Conservation (phyloP, 2,329 filamentous ascomycete genomes). For the Septoria linicola region DNA sequence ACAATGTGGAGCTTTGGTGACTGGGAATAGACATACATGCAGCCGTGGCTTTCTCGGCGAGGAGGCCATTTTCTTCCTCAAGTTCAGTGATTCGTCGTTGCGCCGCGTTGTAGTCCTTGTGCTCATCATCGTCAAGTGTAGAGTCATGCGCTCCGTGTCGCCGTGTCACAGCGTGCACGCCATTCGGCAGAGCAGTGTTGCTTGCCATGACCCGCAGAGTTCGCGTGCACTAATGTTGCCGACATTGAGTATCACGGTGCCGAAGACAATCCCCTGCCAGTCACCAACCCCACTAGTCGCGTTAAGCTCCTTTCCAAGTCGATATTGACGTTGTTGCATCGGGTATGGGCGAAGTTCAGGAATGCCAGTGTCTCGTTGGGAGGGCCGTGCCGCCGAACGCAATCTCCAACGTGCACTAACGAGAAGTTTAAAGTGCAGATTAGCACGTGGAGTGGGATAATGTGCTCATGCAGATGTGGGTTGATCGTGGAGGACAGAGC, state of each 20-base stretch:
- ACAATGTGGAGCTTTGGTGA: too few relatives aligned
- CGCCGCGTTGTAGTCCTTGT: constrained; percentile 22
- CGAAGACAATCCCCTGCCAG: not conserved
- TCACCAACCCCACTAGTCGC: not conserved
- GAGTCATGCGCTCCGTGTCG: constrained; percentile 44
- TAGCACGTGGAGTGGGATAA: too few relatives aligned
- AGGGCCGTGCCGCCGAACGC: too few relatives aligned
- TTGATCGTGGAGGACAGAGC: too few relatives aligned
- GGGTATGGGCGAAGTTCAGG: too few relatives aligned
- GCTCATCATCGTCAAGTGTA: constrained; percentile 55
- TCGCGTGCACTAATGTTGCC: constrained; percentile 5
- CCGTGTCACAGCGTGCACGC: constrained; percentile 23
- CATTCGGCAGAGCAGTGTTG: constrained; percentile 27
- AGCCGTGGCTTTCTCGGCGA: constrained; percentile 69
- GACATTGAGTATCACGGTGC: constrained; percentile 10
- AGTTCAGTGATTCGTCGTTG: constrained; percentile 57
- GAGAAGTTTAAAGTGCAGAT: too few relatives aligned
- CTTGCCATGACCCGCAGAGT: constrained; percentile 28
- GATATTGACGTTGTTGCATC: not conserved
- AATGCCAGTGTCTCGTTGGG: too few relatives aligned
- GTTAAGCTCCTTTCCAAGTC: not conserved
- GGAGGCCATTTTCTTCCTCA: constrained; percentile 66
- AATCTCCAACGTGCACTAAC: too few relatives aligned
- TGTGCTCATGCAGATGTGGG: too few relatives aligned
- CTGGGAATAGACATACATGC: constrained; percentile 57